Conservation (phyloP, 139 green algal genomes). For the Raphidocelis subcapitata region DNA sequence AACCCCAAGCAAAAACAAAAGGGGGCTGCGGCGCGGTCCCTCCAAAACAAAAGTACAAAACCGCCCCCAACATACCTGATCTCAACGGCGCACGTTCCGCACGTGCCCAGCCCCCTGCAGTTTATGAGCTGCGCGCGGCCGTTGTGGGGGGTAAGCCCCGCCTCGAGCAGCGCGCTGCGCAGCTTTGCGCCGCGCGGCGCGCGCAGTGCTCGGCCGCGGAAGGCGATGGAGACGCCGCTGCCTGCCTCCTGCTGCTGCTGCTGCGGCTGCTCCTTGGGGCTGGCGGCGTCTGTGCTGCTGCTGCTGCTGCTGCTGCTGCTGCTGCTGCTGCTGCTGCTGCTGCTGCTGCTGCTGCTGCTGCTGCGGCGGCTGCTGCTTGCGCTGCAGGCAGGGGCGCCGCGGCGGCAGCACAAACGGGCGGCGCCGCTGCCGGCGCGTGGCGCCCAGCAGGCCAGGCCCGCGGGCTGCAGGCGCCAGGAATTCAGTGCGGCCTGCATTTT, state of each 20-base stretch:
- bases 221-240: background rate
- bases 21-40: background rate
- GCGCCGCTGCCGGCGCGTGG: too few species aligned
- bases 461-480: too few species aligned
- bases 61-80: constrained; percentile 12
- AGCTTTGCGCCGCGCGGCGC: constrained; percentile 8
- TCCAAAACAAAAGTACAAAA: background rate
- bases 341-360: too few species aligned
- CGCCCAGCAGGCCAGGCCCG: too few species aligned
- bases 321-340: too few species aligned
- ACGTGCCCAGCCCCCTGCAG: constrained; percentile 44
- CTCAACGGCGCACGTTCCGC: constrained; percentile 46
- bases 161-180: constrained; percentile 32
- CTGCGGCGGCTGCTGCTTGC: too few species aligned
- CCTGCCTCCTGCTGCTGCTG: background rate
- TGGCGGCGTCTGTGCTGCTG: background rate
- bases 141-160: constrained; percentile 38
- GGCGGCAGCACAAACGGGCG: too few species aligned
- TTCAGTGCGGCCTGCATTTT: too few species aligned
- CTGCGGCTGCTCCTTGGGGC: constrained; percentile 1
- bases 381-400: too few species aligned
- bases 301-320: too few species aligned
- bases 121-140: constrained; percentile 41
- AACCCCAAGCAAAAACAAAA: too few species aligned
- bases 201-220: background rate